Evolutionary conservation across 2,329 filamentous ascomycete genomes (phyloP), one percentile per base, ranked within the genome.

Genomic region (Colletotrichum euphorbiae): DNA sequence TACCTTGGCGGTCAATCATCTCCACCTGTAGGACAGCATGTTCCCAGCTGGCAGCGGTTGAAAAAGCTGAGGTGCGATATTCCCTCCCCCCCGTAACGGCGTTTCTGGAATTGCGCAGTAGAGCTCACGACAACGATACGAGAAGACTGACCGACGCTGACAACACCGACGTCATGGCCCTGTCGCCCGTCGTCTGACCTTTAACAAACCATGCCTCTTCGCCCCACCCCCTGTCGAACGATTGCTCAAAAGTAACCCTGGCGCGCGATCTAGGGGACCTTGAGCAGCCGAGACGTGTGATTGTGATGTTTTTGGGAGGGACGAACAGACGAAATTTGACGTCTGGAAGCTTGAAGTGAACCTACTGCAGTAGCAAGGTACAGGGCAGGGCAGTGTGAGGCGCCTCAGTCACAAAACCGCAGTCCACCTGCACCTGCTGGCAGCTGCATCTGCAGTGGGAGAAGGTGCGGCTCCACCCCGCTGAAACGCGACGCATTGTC

Each of bases 401-500:
- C 28, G 7, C 28, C 28, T 28, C 28, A 8, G 28, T 28, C 28
- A 28, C 28, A 28, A 28, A 28, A 28, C 28, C 28, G 28, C 28
- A 28, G 28, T 28, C 28, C 6, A 28, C 28, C 6, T 28, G 28
- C 28, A 28, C 28, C 28, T 28, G 28, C 28, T 21, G 3, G 21
- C 21, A 21, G 4, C 4, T 28, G 24, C 9, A 24, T 21, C 4
- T 11, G 21, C 5, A 24, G 19, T 24, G 19, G 13, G 45, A 50
- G 19, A 31, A 50, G 11, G 15, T 36, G 17, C 38, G 24, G 21
- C 52, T 65, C 66, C 66, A 68, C 66, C 24, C 42, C 38, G 61
- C 54, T 68, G 66, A 68, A 68, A 68, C 66, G 54, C 66, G 54
- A 68, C 66, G 61, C 66, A 68, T 65, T 65, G 61, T 68, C 66